Conservation (phyloP, 1,139 yeast species). For the Geotrichum siamense region DNA sequence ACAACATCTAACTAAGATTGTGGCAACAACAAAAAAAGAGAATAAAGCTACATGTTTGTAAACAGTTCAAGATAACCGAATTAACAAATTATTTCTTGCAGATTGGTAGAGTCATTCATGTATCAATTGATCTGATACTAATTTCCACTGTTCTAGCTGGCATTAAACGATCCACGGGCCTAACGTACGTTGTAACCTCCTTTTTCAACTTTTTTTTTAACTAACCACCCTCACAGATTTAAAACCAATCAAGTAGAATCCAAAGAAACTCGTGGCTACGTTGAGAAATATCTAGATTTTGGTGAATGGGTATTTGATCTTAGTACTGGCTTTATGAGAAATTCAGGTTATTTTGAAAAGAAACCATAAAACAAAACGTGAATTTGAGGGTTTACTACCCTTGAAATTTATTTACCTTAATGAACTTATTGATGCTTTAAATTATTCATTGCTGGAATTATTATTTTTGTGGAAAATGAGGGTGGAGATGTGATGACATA, state of each 20-base stretch:
- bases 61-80: background rate
- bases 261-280: constrained; percentile 51
- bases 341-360: constrained; percentile 68
- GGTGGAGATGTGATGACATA: no score
- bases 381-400: no score
- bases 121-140: constrained; percentile 64
- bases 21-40: background rate
- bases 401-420: no score
- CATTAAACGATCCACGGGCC: constrained; percentile 78
- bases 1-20: background rate
- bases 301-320: constrained; percentile 85
- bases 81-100: constrained; percentile 14
- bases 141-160: constrained; percentile 86
- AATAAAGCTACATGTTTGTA: background rate
- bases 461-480: no score
- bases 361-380: no score
- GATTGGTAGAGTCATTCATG: constrained; percentile 44
- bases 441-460: no score
- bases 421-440: no score
- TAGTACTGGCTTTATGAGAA: constrained; percentile 61
- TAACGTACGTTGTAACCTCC: constrained; percentile 50
- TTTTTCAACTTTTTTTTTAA: no score
- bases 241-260: constrained; percentile 36
- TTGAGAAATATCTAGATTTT: constrained; percentile 60
- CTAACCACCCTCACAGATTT: no score